Evolutionary conservation across 2,329 filamentous ascomycete genomes (phyloP), one percentile per base, ranked within the genome.

Genomic region (Fusarium temperatum): DNA sequence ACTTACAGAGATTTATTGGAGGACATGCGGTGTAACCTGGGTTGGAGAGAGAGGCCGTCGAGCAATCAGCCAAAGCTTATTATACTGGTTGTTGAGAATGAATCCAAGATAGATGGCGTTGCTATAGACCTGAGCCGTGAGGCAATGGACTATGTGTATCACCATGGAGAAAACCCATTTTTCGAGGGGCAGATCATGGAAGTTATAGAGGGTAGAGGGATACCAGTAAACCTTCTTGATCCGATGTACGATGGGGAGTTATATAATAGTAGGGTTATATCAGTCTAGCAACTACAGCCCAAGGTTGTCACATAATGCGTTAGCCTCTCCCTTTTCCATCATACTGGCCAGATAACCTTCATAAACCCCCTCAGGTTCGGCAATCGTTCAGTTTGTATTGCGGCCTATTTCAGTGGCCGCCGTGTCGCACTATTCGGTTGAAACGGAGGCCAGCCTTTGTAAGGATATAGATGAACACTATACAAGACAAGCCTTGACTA

Each of bases 101-200:
- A 22, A 9, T 1, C 6, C 2, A 6, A 6, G 9, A 12, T 6
- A 3, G 32, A 35, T 42, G 44, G 12, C 4, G 13, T 30, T 3
- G 20, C 8, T 2, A 7, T 60, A 8, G 32, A 55, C 5, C 12
- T 75, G 2, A 65, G 66, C 14, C 30, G 7, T 9, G 66, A 59
- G 2, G 63, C 24, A 0, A 26, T 54, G 14, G 59, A 48, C 0
- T 75, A 55, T 20, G 5, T 75, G 0, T 71, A 75, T 6, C 0
- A 22, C 5, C 14, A 57, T 2, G 55, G 58, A 1, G 20, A 54
- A 26, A 73, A 73, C 18, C 66, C 70, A 13, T 74, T 70, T 18
- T 3, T 17, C 4, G 41, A 35, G 9, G 14, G 9, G 0, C n/a
- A 26, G n/a, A n/a, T 17, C 0, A 4, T 28, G n/a, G n/a, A 51